Evolutionary conservation across 768 basidiomycete species (phyloP), one percentile per base, ranked within the genome.

Genomic region (Austroboletus eburneus): DNA sequence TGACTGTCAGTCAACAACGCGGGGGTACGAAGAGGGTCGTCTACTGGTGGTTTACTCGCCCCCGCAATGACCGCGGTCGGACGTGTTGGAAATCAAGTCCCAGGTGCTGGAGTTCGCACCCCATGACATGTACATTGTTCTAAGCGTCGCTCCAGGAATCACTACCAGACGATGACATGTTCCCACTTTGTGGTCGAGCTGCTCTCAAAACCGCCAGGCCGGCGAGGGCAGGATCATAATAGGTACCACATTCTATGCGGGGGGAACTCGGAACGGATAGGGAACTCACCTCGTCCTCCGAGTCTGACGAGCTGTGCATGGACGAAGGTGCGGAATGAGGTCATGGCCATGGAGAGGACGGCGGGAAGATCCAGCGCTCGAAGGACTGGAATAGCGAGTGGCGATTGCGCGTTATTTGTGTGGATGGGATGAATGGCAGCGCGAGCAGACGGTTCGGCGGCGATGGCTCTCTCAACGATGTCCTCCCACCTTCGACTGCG

Each of bases 361-460:
- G 50, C 8, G 57, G 53, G 40, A 17, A 17, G 51, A 45, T 22
- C 40, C 49, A 1, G 62, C 50, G 12, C 51, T 43, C 5, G 54
- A 48, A 3, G 51, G 40, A 2, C 56, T 8, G 54, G 51, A 5
- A 67, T 61, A 17, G 58, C 57, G 30, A 61, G 38, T 2, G 63
- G 63, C 5, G 66, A 67, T 43, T 57, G 61, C 2, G 14, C 22
- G 17, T 45, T 45, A 43, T 41, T n/a, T 4, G 7, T 23, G 46
- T 49, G 13, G 63, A 66, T 16, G 64, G 63, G 24, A 65, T 66
- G 12, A 64, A 66, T n/a, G 57, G 54, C 8, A 65, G n/a, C 5
- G 57, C 34, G 6, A 49, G 57, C 17, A 49, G 25, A 14, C 36
- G 56, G 2, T 36, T 42, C 6, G 42, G 43, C 2, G 48, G 33